phyloP scores from a whole-genome alignment of 1,139 yeast species.

The Saccharomyces uvarum region DNA sequence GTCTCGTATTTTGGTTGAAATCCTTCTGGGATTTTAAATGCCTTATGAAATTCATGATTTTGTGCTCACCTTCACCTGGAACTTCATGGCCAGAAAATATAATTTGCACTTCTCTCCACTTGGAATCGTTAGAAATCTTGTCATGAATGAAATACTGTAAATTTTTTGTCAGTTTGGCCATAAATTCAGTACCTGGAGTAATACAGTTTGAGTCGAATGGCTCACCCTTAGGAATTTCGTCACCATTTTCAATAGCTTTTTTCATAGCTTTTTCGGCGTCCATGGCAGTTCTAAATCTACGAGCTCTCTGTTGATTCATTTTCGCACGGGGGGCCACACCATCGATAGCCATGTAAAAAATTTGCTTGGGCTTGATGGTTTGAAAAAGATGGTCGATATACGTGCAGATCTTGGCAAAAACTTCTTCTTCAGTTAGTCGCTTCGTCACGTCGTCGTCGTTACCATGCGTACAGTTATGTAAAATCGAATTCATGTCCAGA shows the following conservation, averaged over 20 bases:
- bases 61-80: slow-evolving; percentile 99
- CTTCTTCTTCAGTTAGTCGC: slow-evolving; percentile 79
- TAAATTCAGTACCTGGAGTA: slow-evolving; percentile 97
- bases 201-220: slow-evolving; percentile 93
- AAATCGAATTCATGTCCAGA: slow-evolving; percentile 93
- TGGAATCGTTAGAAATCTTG: slow-evolving; percentile 81
- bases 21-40: slow-evolving; percentile 61
- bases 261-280: slow-evolving; percentile 76
- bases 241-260: slow-evolving; percentile 42
- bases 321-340: slow-evolving; percentile 99
- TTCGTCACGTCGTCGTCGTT: slow-evolving; percentile 55
- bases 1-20: slow-evolving; percentile 80
- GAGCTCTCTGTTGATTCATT: slow-evolving; percentile 97
- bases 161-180: slow-evolving; percentile 81
- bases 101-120: slow-evolving; percentile 81
- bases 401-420: slow-evolving; percentile 85
- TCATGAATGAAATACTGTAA: slow-evolving; percentile 86
- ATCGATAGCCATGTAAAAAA: slow-evolving; percentile 95
- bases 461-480: slow-evolving; percentile 87
- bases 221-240: slow-evolving; percentile 45
- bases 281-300: slow-evolving; percentile 91
- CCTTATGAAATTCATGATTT: slow-evolving; percentile 91
- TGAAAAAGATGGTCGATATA: slow-evolving; percentile 91
- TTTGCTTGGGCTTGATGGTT: slow-evolving; percentile 76
- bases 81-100: slow-evolving; percentile 92